phyloP scores from a whole-genome alignment of 805 yeast species.

The Saitoella complicata region DNA sequence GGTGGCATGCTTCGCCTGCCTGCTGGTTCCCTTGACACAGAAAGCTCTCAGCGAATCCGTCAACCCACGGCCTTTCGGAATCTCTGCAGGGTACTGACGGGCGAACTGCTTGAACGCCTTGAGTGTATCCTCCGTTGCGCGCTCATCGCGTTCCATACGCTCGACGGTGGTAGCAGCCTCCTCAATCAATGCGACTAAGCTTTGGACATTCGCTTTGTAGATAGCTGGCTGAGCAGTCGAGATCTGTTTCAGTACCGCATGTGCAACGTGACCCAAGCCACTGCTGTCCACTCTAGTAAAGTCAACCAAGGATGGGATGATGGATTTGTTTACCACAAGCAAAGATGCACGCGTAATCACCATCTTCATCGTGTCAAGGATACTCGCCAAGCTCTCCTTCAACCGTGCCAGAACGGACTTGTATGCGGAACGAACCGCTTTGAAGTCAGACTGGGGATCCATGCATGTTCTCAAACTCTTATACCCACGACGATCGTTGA shows the following conservation, averaged over 20 bases:
- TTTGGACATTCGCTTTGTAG: no score
- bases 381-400: slow-evolving; percentile 18
- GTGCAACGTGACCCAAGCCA: slow-evolving; percentile 25
- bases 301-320: slow-evolving; percentile 29
- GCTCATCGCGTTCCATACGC: slow-evolving; percentile 15
- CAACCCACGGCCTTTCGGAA: slow-evolving; percentile 31
- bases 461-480: slow-evolving; percentile 40
- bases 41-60: slow-evolving; percentile 30
- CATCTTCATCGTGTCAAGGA: slow-evolving; percentile 26
- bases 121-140: slow-evolving; percentile 27
- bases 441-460: slow-evolving; percentile 42
- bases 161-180: slow-evolving; percentile 30
- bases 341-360: no score
- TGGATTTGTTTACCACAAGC: no score
- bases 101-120: slow-evolving; percentile 46
- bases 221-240: slow-evolving; percentile 23
- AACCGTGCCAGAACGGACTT: no score
- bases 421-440: slow-evolving; percentile 25
- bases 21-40: slow-evolving; percentile 36
- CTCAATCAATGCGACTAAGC: slow-evolving; percentile 16
- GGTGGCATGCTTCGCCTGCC: slow-evolving; percentile 49
- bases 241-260: slow-evolving; percentile 41
- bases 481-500: slow-evolving; percentile 44
- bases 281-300: slow-evolving; percentile 25
- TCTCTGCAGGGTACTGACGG: slow-evolving; percentile 32